These are phyloP conservation scores for Trebouxia sp. DNA, from an alignment of 139 green algal genomes.

Conservation along the genomic window DNA sequence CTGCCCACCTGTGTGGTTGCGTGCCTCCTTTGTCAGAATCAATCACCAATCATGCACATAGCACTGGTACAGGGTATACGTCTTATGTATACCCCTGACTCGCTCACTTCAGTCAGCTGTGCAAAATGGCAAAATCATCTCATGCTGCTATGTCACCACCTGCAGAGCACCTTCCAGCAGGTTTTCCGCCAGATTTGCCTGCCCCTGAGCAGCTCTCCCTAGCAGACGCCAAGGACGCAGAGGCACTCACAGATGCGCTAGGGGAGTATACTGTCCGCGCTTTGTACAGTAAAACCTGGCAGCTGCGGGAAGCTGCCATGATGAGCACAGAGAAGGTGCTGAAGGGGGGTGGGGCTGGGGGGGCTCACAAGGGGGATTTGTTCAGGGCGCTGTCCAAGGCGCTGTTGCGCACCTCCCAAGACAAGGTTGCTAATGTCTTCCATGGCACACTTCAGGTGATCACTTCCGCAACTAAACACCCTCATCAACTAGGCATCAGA, in stretches of 20 bases:
- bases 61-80: too few species aligned
- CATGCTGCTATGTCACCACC: not conserved
- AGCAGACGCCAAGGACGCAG: slow-evolving; percentile 40
- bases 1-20: not conserved
- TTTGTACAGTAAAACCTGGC: slow-evolving; percentile 79
- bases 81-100: too few species aligned
- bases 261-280: slow-evolving; percentile 74
- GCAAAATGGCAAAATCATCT: not conserved
- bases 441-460: slow-evolving; percentile 20
- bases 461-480: too few species aligned
- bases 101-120: not conserved
- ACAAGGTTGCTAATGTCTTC: slow-evolving; percentile 53
- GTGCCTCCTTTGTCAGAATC: not conserved
- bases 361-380: slow-evolving; percentile 34
- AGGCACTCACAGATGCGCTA: slow-evolving; percentile 43
- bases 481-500: too few species aligned
- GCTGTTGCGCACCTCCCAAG: slow-evolving; percentile 26
- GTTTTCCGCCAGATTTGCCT: slow-evolving; percentile 75
- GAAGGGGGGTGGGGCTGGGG: slow-evolving; percentile 22
- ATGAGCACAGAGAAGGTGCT: slow-evolving; percentile 30
- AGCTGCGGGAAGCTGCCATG: slow-evolving; percentile 83
- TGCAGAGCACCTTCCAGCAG: slow-evolving; percentile 39
- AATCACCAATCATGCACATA: too few species aligned
- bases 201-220: slow-evolving; percentile 56
- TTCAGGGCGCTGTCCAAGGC: slow-evolving; percentile 31